Base-by-base conservation (phyloP, 805 yeast species). In the Metschnikowia bowlesiae region DNA sequence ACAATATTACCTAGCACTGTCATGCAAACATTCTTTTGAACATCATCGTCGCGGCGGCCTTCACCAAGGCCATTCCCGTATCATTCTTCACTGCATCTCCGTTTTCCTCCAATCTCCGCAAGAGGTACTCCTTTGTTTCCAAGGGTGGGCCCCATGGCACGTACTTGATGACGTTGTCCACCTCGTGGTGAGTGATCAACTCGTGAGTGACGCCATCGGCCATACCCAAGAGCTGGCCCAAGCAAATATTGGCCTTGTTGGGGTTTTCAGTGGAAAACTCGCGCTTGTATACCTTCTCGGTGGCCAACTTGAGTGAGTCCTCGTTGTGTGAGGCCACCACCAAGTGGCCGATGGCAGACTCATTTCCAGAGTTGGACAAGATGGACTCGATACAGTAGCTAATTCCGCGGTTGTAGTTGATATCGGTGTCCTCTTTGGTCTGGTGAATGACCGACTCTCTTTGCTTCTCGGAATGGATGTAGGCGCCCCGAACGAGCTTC, bases 61-160 rank as follows among this genome's bases (percentile, higher is more conserved):
- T 81, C 39, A 86, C 71, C 59, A 87, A 76, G 44, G 86, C 86
- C 75, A 82, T 79, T n/a, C 95, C 94, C 56, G 84, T 85, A 67
- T 87, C 94, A 49, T 78, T 77, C 73, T 92, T 84, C 6, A 89
- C 95, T 8, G 96, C 96, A 68, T 91, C 97, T 26, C 97, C 97
- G 64, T 91, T 91, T 72, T 91, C 98, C 72, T 91, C 97, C 54
- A 91, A 75, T 71, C 98, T 82, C 75, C 98, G 84, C 54, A 84
- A 74, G 53, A 91, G 71, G 65, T 91, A 91, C 59, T 89, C 96
- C 72, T 88, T 89, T 51, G 97, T 90, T 71, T 92, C 97, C 58
- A 82, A 70, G 49, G 96, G 95, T 33, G 97, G 97, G 8, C 97
- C 97, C 97, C 97, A 91, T 14, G 97, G 96, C 54, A 91, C 97